Evolutionary conservation across 1,139 yeast genomes (phyloP).

Genomic region (Candida glucosophila): DNA sequence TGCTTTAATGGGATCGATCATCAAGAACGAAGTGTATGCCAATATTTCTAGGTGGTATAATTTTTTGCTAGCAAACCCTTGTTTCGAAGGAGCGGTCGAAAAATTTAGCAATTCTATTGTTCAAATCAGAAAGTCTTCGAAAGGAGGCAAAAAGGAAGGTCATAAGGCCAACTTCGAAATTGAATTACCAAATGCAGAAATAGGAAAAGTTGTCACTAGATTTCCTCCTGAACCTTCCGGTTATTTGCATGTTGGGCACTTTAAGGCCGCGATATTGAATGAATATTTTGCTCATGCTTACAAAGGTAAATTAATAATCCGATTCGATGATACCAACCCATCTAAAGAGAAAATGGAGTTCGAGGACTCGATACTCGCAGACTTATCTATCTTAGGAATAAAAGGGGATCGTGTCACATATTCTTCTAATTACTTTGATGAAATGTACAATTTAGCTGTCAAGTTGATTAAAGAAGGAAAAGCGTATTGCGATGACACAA

Average conservation of each 20-base stretch:
- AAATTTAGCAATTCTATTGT: slow-evolving; percentile 56
- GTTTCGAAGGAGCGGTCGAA: slow-evolving; percentile 64
- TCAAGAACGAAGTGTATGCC: slow-evolving; percentile 48
- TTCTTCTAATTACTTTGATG: slow-evolving; percentile 80
- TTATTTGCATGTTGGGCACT: slow-evolving; percentile 83
- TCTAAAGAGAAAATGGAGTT: slow-evolving; percentile 82
- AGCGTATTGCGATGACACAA: slow-evolving; percentile 91
- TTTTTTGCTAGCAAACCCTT: slow-evolving; percentile 51
- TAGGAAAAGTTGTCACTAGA: slow-evolving; percentile 88
- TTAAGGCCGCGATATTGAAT: slow-evolving; percentile 85
- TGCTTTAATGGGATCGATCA: slow-evolving; percentile 83
- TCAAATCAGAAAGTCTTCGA: slow-evolving; percentile 67
- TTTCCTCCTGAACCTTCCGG: slow-evolving; percentile 87
- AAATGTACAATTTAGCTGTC: slow-evolving; percentile 73
- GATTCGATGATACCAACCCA: slow-evolving; percentile 94
- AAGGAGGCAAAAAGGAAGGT: slow-evolving; percentile 63
- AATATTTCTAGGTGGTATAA: slow-evolving; percentile 86
- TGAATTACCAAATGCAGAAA: slow-evolving; percentile 74
- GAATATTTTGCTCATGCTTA: slow-evolving; percentile 85
- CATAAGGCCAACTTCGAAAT: slow-evolving; percentile 85
- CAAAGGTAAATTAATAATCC: slow-evolving; percentile 81
- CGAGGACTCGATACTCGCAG: slow-evolving; percentile 80
- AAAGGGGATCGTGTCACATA: slow-evolving; percentile 74
- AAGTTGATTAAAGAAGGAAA: slow-evolving; percentile 80
- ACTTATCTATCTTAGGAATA: slow-evolving; percentile 72